Evolutionary conservation across 73 alveolate species (phyloP), one percentile per base, ranked within the genome.

Genomic region (Blepharisma stoltei): DNA sequence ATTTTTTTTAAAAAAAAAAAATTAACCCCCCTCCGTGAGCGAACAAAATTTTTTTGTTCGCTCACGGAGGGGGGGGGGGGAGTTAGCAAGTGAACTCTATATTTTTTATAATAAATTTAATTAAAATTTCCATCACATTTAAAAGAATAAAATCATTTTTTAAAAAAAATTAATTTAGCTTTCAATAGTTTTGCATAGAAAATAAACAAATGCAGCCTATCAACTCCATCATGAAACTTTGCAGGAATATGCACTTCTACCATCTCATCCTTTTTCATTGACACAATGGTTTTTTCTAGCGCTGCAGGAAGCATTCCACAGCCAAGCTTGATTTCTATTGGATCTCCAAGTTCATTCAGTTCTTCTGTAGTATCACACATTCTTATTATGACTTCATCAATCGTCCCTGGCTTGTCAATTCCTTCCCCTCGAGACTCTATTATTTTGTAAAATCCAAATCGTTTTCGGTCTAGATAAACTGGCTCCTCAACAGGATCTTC

Each of bases 401-500:
- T 14, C 2, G 73, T 60, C 47, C 73, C 73, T 60, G 73, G 73
- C 46, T 60, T 60, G 5, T 60, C 73, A 38, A 60, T 60, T 14
- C 45, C 45, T 60, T 60, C 73, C 0, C 73, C 73, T 20, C 73
- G 73, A 8, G 14, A n/a, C 46, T 14, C 18, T n/a, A 60, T 60
- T 38, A 60, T 60, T 60, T 60, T 60, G 73, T 18, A 60, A 25
- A 60, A 60, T 60, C 23, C 23, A 8, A 14, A n/a, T 60, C 73
- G 2, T 5, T 60, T 60, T n/a, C 73, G 73, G 18, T 38, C 73
- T 8, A 60, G 73, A 38, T 1, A 60, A 25, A 60, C 73, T 25
- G 73, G 73, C 46, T 60, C 73, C 46, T 60, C 73, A 9, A 60
- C 23, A 14, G 73, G 73, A 5, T 60, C 73, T 60, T 60, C 73